Base-by-base conservation (phyloP, 805 yeast genomes). In the Sungouiella blattae region DNA sequence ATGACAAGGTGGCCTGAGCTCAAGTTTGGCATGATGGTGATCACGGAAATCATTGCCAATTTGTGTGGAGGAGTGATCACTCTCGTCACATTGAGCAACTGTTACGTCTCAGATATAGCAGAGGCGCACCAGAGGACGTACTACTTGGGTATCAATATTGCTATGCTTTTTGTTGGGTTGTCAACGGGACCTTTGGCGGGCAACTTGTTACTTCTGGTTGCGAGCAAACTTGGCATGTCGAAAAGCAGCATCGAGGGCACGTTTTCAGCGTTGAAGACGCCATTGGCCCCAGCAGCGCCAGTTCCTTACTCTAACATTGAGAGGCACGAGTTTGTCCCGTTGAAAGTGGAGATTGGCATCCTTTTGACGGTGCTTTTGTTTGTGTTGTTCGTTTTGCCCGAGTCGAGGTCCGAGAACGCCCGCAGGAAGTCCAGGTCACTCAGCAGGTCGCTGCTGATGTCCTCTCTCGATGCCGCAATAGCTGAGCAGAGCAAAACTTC, bases 31-130 rank as follows among this genome's bases (percentile, higher is more conserved):
- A 40, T 52, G 18, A 64, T 78, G 41, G 55, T 83, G 1, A 22
- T 69, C 0, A 60, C 75, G 3, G 69, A 69, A 11, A 39, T 72
- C 1, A 23, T 81, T 1, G 70, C 68, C 20, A 68, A 78, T 17
- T 34, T 72, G 3, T 74, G 80, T n/a, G 96, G 96, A 16, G 83
- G 87, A 0, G 32, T 72, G 6, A 57, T 77, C 40, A 69, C 80
- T 5, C 48, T 80, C 22, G 49, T 83, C 33, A 75, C 82, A 7
- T 60, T 83, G 20, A 62, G 77, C 9, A 80, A 80, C 51, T 76
- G 89, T 40, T 87, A 86, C 52, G 69, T 84, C 12, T 67, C 87
- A 4, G 96, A 87, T 60, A 77, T 86, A 26, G 80, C 79, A 5
- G 81, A 78, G 14, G 73, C 85, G 1, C 69, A 65, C 22, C 67